Evolutionary conservation across 768 basidiomycete genomes (phyloP), one percentile per base, ranked within the genome.

Genomic region (Candolleomyces efflorescens): DNA sequence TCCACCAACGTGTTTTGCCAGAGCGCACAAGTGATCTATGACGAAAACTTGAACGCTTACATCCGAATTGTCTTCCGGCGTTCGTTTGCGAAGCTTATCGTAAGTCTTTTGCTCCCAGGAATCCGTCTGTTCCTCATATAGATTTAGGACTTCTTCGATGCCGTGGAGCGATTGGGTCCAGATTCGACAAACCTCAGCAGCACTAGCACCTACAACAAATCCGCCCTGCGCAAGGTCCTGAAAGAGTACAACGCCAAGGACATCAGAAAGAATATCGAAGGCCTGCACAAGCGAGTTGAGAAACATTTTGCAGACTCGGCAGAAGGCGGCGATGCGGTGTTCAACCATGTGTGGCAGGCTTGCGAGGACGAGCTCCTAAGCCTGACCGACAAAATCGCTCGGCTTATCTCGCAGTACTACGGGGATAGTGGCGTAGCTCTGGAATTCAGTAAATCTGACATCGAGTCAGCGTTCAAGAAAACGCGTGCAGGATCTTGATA

Each of bases 231-330:
- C 70, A 92, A 91, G 66, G 80, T 90, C 13, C 73, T 92, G 50
- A 93, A 91, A 67, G 95, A 97, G 65, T 89, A 85, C 69, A 87
- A 82, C 60, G 74, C 84, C 39, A 98, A 97, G 71, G 96, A 98
- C 69, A 74, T 98, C 12, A 87, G 91, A 38, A 96, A 96, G 69
- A 80, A 90, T 59, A 76, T 96, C 53, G 96, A 98, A 55, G 82
- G 82, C 7, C 78, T 98, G 38, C 88, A 87, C 72, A 92, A 92
- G 68, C 85, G 96, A 10, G 92, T 98, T 26, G 92, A 96, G 72
- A 98, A 98, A 71, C 96, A 98, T 67, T 98, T 97, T 66, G 87
- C 87, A 5, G 92, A 94, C 64, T 84, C 83, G 1, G 85, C 87
- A 10, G 89, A 87, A 60, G 87, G 84, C 58, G 83, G 85, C 55